phyloP scores from a whole-genome alignment of 208 protist species.

The Leishmania turanica region DNA sequence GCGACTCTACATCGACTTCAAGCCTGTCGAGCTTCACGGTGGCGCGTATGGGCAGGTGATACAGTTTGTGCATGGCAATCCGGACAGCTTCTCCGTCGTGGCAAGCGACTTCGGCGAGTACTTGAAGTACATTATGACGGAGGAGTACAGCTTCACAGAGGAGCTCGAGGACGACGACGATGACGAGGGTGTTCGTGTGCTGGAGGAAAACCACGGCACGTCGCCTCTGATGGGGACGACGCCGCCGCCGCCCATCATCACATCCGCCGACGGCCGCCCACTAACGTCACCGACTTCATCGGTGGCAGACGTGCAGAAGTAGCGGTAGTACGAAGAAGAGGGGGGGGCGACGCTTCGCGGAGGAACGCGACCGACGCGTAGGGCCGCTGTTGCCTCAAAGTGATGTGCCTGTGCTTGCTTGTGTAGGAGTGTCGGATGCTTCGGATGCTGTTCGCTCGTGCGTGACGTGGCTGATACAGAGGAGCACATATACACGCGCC shows the following conservation, averaged over 20 bases:
- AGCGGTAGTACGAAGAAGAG: neutral
- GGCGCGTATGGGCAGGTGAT: constrained; percentile 49
- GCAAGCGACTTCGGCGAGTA: constrained; percentile 63
- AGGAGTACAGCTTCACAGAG: constrained; percentile 71
- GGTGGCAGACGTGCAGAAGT: neutral
- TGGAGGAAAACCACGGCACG: neutral
- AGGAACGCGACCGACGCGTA: neutral
- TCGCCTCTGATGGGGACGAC: neutral
- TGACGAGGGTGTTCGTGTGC: constrained; percentile 14
- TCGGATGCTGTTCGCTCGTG: neutral
- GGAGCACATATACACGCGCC: neutral
- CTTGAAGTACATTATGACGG: constrained; percentile 50
- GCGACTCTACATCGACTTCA: constrained; percentile 60
- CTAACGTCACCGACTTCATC: neutral
- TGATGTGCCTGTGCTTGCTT: neutral
- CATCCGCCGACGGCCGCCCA: neutral
- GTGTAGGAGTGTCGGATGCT: neutral
- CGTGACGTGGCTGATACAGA: neutral
- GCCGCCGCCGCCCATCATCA: neutral
- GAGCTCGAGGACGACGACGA: constrained; percentile 62
- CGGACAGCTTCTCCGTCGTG: constrained; percentile 55
- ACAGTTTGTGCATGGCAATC: constrained; percentile 43
- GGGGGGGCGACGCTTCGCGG: neutral
- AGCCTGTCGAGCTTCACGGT: constrained; percentile 25
- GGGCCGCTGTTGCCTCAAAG: neutral